These are phyloP conservation scores for Trametopsis cervina DNA, from an alignment of 768 basidiomycete species.

Conservation along the genomic window DNA sequence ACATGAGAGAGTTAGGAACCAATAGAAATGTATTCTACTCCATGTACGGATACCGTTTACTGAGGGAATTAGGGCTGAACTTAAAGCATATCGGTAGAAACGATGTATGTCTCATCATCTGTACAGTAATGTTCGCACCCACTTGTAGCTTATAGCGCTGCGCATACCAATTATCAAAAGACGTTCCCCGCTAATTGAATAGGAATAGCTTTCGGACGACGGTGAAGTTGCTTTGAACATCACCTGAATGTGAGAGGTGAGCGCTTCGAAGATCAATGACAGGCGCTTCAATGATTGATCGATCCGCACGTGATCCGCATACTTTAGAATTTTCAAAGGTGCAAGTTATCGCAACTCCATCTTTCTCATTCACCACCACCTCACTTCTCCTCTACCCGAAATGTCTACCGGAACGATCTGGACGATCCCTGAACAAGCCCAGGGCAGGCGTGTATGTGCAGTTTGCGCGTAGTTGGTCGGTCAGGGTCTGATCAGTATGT, in stretches of 20 bases:
- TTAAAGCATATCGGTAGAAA: neutral
- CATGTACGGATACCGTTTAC: no score
- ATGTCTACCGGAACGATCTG: slow-evolving; percentile 66
- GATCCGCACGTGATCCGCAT: neutral
- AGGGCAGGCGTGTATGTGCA: slow-evolving; percentile 44
- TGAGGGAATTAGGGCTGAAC: neutral
- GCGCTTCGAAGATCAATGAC: neutral
- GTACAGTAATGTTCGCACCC: neutral
- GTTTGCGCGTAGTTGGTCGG: neutral
- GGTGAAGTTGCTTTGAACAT: neutral
- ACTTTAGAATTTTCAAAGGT: neutral
- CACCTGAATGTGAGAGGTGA: neutral
- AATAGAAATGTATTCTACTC: no score
- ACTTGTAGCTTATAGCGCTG: neutral
- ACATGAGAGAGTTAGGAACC: slow-evolving; percentile 66
- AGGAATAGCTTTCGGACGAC: neutral
- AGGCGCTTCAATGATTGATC: neutral
- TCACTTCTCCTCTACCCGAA: slow-evolving; percentile 23
- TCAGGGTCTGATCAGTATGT: neutral
- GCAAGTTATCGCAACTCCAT: neutral
- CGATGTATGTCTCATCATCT: neutral
- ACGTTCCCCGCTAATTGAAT: neutral
- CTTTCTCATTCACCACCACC: slow-evolving; percentile 12
- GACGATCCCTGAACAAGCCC: slow-evolving; percentile 34
- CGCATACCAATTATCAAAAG: no score